Evolutionary conservation across 306 rosid species (phyloP).

Genomic region (Begonia loranthoides): DNA sequence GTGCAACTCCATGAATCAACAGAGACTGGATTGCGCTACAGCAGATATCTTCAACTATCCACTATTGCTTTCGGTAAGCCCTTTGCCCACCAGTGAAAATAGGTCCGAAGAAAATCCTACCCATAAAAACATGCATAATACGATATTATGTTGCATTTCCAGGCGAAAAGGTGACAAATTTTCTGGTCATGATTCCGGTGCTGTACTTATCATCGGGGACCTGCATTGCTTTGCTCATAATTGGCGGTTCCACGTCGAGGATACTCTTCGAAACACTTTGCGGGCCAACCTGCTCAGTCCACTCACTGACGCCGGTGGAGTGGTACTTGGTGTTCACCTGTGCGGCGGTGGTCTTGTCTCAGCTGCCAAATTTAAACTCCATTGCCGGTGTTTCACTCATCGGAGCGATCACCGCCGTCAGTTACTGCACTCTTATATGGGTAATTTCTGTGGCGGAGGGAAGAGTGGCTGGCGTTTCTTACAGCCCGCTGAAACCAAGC

Average conservation of each 20-base stretch:
- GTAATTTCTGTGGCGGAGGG: conserved; percentile 26
- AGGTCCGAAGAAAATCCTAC: neutral
- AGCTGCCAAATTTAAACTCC: conserved; percentile 42
- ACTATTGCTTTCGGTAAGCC: conserved; percentile 23
- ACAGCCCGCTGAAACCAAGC: conserved; percentile 7
- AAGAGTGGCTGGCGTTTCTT: conserved; percentile 22
- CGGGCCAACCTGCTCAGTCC: conserved; percentile 15
- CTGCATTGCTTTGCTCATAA: conserved; percentile 22
- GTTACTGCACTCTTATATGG: conserved; percentile 35
- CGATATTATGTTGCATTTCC: neutral
- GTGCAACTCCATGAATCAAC: conserved; percentile 39
- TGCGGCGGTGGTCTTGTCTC: conserved; percentile 26
- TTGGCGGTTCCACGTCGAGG: conserved; percentile 30
- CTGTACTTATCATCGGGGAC: conserved; percentile 35
- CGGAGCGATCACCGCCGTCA: conserved; percentile 35
- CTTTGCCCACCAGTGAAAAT: neutral
- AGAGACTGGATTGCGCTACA: conserved; percentile 35
- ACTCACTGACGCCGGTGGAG: conserved; percentile 22
- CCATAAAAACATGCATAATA: neutral
- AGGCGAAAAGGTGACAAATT: conserved; percentile 20
- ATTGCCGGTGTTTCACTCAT: conserved; percentile 36
- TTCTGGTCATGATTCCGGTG: conserved; percentile 21
- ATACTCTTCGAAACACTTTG: conserved; percentile 23
- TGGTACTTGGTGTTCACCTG: conserved; percentile 39
- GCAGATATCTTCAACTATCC: conserved; percentile 43